Base-by-base conservation (phyloP, 345 rosid species). In the Angophora floribunda region DNA sequence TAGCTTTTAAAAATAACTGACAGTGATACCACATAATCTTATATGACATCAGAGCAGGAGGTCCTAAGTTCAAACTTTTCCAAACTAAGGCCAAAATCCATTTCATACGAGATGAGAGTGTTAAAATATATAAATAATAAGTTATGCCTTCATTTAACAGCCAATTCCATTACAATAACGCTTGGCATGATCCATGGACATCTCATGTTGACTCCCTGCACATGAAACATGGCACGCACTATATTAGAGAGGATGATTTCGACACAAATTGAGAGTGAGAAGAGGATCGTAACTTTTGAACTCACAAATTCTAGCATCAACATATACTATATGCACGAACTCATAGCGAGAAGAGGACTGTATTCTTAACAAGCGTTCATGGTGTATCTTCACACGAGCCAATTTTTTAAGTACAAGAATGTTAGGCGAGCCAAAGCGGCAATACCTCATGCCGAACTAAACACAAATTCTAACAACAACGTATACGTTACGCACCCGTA, bases 11-110 rank as follows among this genome's bases (percentile, higher is more conserved):
- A 55, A 55, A 55, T 1, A 1, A 5, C 21, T 0, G 0, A 9
- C 0, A 1, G 1, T 21, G 7, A 55, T 55, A 55, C 21, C 1
- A 55, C 24, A 55, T 21, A 1, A 55, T 55, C 28, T 9, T 12
- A 22, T 4, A 55, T 55, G 22, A 55, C 22, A 55, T 55, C 0
- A 22, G 0, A 55, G 28, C 0, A 9, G 11, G 6, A 22, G 12
- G 0, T 22, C 61, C 28, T 55, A 55, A 55, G 6, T 55, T 22
- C 24, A 0, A 55, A 22, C 6, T 1, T 55, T 55, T 55, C 24
- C 28, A 55, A 55, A 5, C 22, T 55, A 22, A 55, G 0, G 8
- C 8, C 28, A 55, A 55, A 55, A 19, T 55, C 24, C 13, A 55
- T 8, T 2, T 55, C 9, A 55, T 21, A 28, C 61, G 6, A 1